A percentile compares a stretch with the other conserved stretches of the same genome.
These are phyloP conservation scores for Mercurialis annua DNA, from an alignment of 345 rosid species.

Conservation along the genomic window DNA sequence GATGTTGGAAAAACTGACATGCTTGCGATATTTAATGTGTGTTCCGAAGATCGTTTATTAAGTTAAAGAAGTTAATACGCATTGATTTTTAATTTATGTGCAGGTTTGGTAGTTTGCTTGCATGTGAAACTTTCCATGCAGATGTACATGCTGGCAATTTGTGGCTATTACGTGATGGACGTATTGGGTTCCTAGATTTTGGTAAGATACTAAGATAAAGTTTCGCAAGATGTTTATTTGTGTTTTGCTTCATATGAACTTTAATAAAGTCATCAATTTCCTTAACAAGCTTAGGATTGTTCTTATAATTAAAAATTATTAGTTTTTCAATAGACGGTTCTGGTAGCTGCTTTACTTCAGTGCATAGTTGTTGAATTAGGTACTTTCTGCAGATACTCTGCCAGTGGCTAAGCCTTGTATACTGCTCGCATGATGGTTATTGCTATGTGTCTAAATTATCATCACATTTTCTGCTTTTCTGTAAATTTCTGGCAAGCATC, in stretches of 20 bases:
- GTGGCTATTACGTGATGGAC: constrained; percentile 93
- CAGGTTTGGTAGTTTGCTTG: constrained; percentile 98
- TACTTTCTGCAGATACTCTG: neutral
- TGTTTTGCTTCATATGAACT: neutral
- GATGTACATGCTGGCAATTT: constrained; percentile 99
- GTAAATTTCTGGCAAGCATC: neutral
- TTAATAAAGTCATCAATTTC: neutral
- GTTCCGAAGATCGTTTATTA: neutral
- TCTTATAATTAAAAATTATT: neutral
- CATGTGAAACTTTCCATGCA: constrained; percentile 94
- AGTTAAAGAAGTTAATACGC: neutral
- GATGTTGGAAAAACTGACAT: constrained; percentile 15
- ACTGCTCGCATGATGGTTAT: neutral
- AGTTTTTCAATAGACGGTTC: neutral
- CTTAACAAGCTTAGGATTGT: neutral
- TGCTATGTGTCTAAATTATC: neutral
- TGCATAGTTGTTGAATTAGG: neutral
- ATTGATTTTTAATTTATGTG: constrained; percentile 14
- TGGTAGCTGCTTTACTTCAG: neutral
- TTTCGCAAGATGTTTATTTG: neutral
- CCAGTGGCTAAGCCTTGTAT: neutral
- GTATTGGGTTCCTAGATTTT: constrained; percentile 95
- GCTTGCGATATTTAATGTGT: constrained; percentile 9
- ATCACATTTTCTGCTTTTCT: neutral
- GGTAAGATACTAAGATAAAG: constrained; percentile 38